Evolutionary conservation across 805 yeast genomes (phyloP).

Genomic region (Groenewaldozyma tartarivorans): DNA sequence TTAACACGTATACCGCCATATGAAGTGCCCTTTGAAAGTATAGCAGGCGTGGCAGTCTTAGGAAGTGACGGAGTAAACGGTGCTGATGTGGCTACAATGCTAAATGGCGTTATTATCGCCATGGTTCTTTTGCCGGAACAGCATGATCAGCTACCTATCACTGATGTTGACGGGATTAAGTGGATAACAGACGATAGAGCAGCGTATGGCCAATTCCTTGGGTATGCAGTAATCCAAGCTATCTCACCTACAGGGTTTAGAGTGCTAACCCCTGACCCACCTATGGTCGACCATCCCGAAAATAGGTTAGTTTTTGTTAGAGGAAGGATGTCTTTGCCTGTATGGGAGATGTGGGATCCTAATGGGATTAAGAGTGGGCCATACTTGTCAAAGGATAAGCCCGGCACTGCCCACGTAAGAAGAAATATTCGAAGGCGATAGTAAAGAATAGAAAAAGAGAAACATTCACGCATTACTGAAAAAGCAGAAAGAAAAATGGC

Average conservation of each 20-base stretch:
- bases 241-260: constrained; percentile 20
- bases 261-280: background rate
- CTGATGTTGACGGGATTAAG: background rate
- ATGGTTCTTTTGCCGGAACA: constrained; percentile 11
- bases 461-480: too few relatives aligned
- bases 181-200: background rate
- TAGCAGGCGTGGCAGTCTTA: constrained; percentile 22
- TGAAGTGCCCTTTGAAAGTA: constrained; percentile 17
- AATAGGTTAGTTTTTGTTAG: constrained; percentile 39
- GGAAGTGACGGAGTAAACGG: constrained; percentile 20
- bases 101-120: constrained; percentile 29
- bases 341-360: constrained; percentile 39
- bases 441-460: too few relatives aligned
- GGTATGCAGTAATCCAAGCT: constrained; percentile 61
- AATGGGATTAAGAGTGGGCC: constrained; percentile 31
- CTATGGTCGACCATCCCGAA: background rate
- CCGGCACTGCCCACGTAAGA: constrained; percentile 9
- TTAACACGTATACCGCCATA: constrained; percentile 26
- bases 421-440: constrained; percentile 11
- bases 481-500: constrained; percentile 1
- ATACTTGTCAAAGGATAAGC: constrained; percentile 31
- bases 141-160: constrained; percentile 1
- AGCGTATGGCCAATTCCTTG: constrained; percentile 28
- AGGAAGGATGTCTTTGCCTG: constrained; percentile 60
- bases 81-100: constrained; percentile 19